These are phyloP conservation scores for Saposhnikovia divaricata DNA, from an alignment of 129 eudicot genomes.

Conservation along the genomic window DNA sequence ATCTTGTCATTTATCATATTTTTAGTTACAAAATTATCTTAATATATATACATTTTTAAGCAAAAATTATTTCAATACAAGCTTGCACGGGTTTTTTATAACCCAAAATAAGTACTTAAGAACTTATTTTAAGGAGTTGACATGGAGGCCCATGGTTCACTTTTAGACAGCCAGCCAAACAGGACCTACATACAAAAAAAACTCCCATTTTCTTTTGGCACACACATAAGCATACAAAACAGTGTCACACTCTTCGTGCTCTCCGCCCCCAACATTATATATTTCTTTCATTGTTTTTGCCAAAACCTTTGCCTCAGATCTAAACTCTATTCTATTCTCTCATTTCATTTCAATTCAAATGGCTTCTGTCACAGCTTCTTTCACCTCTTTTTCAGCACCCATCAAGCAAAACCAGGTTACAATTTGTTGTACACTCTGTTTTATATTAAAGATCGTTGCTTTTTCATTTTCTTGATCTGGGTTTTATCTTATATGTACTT, in stretches of 20 bases:
- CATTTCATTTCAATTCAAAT: constrained; percentile 34
- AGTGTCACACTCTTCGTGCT: constrained; percentile 55
- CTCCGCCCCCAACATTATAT: constrained; percentile 40
- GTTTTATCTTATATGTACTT: neutral
- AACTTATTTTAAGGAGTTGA: too few species aligned
- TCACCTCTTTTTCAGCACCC: constrained; percentile 21
- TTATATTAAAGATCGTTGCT: neutral
- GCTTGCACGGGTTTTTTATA: too few species aligned
- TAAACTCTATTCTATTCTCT: neutral
- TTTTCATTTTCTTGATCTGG: neutral
- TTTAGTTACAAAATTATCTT: too few species aligned
- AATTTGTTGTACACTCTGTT: neutral
- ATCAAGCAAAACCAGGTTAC: constrained; percentile 51
- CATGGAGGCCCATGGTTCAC: too few species aligned
- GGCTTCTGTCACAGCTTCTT: constrained; percentile 48
- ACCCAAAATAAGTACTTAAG: too few species aligned
- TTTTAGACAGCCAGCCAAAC: too few species aligned
- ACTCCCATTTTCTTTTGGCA: too few species aligned
- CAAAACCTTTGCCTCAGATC: constrained; percentile 21
- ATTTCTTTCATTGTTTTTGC: neutral
- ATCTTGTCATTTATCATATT: too few species aligned
- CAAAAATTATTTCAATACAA: too few species aligned
- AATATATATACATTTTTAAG: too few species aligned
- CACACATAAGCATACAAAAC: neutral
- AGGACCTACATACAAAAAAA: too few species aligned